Evolutionary conservation across 2,329 filamentous ascomycete species (phyloP), one percentile per base, ranked within the genome.

Genomic region (Dichotomopilus funicola): DNA sequence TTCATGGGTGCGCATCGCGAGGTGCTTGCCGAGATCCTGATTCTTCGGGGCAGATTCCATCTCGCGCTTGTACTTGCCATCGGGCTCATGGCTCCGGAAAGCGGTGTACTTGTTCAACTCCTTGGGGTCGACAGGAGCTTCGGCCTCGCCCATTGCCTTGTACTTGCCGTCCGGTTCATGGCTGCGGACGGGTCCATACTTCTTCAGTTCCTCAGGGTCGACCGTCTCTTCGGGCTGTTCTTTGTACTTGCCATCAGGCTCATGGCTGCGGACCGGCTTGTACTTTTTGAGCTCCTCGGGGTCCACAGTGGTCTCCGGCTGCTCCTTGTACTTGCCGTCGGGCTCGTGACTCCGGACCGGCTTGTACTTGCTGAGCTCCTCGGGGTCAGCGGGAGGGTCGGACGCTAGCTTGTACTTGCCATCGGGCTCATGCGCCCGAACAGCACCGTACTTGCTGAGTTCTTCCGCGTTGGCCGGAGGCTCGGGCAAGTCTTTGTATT

Each of bases 301-400:
- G 5, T 31, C 31, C 8, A 36, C 40, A 3, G 43, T 7, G 8
- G 46, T 33, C 5, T 59, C 56, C 1, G 41, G 9, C 13, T 53
- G 41, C 10, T 27, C 4, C 27, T 49, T 57, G 41, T 58, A 59
- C n/a, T 56, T 57, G 8, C 59, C 57, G 41, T 59, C 54, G 1
- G 57, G 59, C 35, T 61, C 50, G 13, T 53, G 50, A n/a, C 34
- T 37, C 6, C 46, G 43, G 10, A 56, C 62, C 1, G 66, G 54
- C 1, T 43, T 60, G 51, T 75, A 75, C 42, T 71, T 65, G 54
- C 69, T 61, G 46, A 78, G 63, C 48, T 79, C 76, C 2, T 42
- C 9, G 2, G 40, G 38, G 27, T 13, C 7, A 8, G n/a, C 31
- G 9, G 31, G 12, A 10, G 31, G 4, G 12, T 43, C 38, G 4